Evolutionary conservation across 106 monocot genomes (phyloP).

Genomic region (Acorus gramineus): DNA sequence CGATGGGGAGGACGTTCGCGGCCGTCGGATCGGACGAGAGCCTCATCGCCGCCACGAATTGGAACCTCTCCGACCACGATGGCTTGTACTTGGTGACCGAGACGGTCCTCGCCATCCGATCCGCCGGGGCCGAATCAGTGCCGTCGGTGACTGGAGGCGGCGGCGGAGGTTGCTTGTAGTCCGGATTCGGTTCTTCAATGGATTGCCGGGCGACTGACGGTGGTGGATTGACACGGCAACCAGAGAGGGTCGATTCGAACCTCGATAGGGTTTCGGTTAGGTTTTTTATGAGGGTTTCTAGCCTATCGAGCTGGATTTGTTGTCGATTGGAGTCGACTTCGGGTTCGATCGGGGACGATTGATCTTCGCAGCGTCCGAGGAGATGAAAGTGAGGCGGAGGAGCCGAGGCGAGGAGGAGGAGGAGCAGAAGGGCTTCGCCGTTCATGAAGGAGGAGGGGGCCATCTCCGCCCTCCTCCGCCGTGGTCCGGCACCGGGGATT

Average conservation of each 20-base stretch:
- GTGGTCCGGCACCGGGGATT: no score
- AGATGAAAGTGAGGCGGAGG: background rate
- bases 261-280: conserved; percentile 37
- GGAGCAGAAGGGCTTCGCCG: conserved; percentile 2
- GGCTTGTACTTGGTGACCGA: conserved; percentile 39
- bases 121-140: background rate
- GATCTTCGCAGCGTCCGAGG: no score
- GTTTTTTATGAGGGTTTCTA: conserved; percentile 26
- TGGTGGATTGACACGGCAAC: background rate
- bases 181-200: background rate
- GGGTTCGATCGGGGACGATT: background rate
- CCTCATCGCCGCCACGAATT: conserved; percentile 46
- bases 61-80: conserved; percentile 61
- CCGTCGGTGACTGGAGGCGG: background rate
- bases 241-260: conserved; percentile 36
- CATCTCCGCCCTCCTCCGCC: no score
- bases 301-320: conserved; percentile 52
- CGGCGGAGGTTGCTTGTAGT: background rate
- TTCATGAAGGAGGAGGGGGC: no score
- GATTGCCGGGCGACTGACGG: background rate
- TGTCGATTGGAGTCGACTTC: conserved; percentile 42
- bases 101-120: conserved; percentile 4
- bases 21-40: conserved; percentile 34
- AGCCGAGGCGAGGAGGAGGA: conserved; percentile 1
- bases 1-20: conserved; percentile 50